These are phyloP conservation scores for Schizonepeta tenuifolia DNA, from an alignment of 257 asterid genomes.

Conservation along the genomic window DNA sequence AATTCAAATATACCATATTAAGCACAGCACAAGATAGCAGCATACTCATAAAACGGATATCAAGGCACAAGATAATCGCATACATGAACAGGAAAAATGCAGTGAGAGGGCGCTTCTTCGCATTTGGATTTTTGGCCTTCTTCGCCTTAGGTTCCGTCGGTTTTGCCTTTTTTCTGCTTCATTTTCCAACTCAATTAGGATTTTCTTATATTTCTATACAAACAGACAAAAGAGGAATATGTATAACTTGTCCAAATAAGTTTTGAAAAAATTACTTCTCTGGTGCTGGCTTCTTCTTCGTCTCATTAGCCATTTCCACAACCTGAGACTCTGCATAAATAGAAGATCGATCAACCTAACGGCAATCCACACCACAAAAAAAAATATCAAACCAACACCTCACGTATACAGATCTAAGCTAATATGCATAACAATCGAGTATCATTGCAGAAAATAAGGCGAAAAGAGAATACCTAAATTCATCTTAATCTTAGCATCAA, in stretches of 20 bases:
- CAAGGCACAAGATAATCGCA: not conserved
- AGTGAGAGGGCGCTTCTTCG: conserved; percentile 73
- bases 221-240: not conserved
- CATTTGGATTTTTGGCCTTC: conserved; percentile 54
- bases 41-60: not conserved
- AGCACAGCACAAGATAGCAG: not conserved
- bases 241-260: not conserved
- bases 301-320: conserved; percentile 57
- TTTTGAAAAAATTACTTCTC: conserved; percentile 42
- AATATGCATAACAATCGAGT: not conserved
- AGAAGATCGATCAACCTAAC: not conserved
- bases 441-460: not conserved
- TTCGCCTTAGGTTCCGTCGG: conserved; percentile 50
- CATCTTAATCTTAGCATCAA: conserved; percentile 82
- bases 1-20: conserved; percentile 7
- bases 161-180: conserved; percentile 54
- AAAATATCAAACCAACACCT: not conserved
- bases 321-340: conserved; percentile 56
- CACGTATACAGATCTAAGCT: not conserved
- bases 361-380: not conserved
- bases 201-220: not conserved
- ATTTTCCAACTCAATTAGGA: conserved; percentile 4
- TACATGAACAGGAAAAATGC: conserved; percentile 90
- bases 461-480: conserved; percentile 52
- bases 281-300: conserved; percentile 51